These are phyloP conservation scores for Dryas alaskensis DNA, from an alignment of 306 rosid species.

Conservation along the genomic window DNA sequence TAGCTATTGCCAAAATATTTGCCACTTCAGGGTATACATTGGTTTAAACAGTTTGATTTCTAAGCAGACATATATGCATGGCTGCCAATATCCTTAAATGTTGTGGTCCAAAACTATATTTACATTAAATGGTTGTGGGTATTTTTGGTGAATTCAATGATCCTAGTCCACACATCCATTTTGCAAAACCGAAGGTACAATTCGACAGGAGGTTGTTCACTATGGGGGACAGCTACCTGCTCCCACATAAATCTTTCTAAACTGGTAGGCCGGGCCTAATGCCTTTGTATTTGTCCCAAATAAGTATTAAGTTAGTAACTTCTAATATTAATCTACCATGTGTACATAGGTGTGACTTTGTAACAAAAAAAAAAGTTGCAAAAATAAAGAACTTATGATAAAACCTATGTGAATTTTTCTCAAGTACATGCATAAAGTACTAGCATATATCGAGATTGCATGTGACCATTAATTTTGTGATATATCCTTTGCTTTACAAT, in stretches of 20 bases:
- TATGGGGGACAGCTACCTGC: slow-evolving; percentile 49
- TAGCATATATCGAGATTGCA: too few species aligned
- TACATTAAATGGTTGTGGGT: slow-evolving; percentile 31
- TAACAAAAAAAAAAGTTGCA: too few species aligned
- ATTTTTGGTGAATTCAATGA: slow-evolving; percentile 19
- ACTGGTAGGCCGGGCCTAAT: slow-evolving; percentile 20
- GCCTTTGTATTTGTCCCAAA: neutral
- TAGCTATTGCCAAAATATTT: neutral
- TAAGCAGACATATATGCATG: neutral
- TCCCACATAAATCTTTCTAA: slow-evolving; percentile 24
- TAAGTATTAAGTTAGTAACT: neutral
- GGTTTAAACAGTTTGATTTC: neutral
- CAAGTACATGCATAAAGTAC: too few species aligned
- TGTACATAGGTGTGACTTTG: too few species aligned
- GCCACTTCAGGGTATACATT: slow-evolving; percentile 1
- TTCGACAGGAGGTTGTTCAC: slow-evolving; percentile 36
- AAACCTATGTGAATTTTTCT: too few species aligned
- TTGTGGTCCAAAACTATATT: slow-evolving; percentile 32
- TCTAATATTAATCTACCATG: neutral
- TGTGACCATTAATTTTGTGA: too few species aligned
- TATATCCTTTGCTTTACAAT: neutral
- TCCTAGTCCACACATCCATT: slow-evolving; percentile 45
- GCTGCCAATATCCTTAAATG: neutral
- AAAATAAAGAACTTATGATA: too few species aligned
- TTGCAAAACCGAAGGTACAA: slow-evolving; percentile 20